Percentiles rank a stretch among this genome's conserved stretches.
Evolutionary conservation across 1,139 yeast species (phyloP).

Genomic region (Chernovozyma aurita): DNA sequence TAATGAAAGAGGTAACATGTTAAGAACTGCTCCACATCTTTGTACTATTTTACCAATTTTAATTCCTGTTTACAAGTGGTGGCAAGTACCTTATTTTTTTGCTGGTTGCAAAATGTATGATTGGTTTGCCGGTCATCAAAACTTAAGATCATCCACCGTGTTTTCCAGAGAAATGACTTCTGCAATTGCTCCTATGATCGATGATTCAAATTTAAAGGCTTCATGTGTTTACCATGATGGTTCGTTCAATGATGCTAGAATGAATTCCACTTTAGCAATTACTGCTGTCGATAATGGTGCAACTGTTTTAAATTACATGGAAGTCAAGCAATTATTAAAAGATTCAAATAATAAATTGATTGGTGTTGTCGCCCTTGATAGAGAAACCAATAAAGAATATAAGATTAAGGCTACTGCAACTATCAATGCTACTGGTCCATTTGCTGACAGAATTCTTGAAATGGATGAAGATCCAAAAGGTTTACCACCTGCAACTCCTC

Average conservation of each 20-base stretch:
- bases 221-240: conserved; percentile 95
- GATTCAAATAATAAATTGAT: conserved; percentile 52
- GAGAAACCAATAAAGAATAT: conserved; percentile 64
- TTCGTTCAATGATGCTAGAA: conserved; percentile 86
- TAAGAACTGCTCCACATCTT: conserved; percentile 91
- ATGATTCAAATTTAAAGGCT: conserved; percentile 75
- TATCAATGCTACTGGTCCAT: conserved; percentile 94
- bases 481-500: conserved; percentile 47
- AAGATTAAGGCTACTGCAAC: conserved; percentile 66
- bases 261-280: conserved; percentile 80
- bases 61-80: conserved; percentile 92
- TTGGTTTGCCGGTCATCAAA: conserved; percentile 86
- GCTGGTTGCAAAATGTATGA: conserved; percentile 91
- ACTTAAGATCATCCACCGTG: conserved; percentile 74
- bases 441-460: conserved; percentile 77
- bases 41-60: conserved; percentile 84
- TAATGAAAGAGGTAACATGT: conserved; percentile 84
- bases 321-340: conserved; percentile 73
- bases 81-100: conserved; percentile 95
- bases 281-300: conserved; percentile 89
- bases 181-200: conserved; percentile 85
- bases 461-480: conserved; percentile 78
- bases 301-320: conserved; percentile 81
- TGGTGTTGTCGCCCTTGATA: conserved; percentile 76
- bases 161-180: conserved; percentile 64